Base-by-base conservation (phyloP, 2,329 filamentous ascomycete genomes). In the Mycosphaerella arachidis region DNA sequence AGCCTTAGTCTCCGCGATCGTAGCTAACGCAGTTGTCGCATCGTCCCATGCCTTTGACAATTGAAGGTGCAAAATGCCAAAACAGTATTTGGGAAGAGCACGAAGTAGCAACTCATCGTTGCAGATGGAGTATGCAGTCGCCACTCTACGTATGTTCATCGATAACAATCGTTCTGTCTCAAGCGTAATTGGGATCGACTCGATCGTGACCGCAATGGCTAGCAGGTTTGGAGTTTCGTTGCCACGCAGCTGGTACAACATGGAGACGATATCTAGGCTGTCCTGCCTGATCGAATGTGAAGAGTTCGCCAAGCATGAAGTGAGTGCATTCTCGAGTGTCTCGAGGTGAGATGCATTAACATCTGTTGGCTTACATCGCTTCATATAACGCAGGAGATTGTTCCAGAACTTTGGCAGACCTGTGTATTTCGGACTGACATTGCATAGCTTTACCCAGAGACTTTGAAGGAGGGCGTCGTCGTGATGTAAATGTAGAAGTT, bases 1-100 rank as follows among this genome's bases (percentile, higher is more conserved):
- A 43, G 78, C 75, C 65, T 88, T 87, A 24, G 82, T 82, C 66
- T 90, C 83, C 20, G 86, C 84, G 56, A 99, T 86, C 55, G 87
- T 82, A 69, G 91, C 89, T 69, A 99, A 77, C 0, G 90, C 86
- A 57, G 86, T 83, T 54, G 88, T 85, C 0, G 90, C 84, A 68
- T 96, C 91, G 61, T 96, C 90, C 90, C 93, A 97, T 6, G 95
- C 80, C 37, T 91, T 91, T 0, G 92, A 84, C 65, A 97, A 81
- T 66, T 89, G 90, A 53, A 96, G 86, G 0, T 92, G 94, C 61
- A 97, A 82, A 75, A 97, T 83, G 53, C 94, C 94, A 68, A 97
- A 96, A 68, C 91, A 86, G 69, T 92, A 97, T 0, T 85, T 82
- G 0, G 92, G 90, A 31, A 97, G 82, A 6, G 91, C 85, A 67